Evolutionary conservation across 2,329 filamentous ascomycete species (phyloP).

Genomic region (Trichoderma sp.): DNA sequence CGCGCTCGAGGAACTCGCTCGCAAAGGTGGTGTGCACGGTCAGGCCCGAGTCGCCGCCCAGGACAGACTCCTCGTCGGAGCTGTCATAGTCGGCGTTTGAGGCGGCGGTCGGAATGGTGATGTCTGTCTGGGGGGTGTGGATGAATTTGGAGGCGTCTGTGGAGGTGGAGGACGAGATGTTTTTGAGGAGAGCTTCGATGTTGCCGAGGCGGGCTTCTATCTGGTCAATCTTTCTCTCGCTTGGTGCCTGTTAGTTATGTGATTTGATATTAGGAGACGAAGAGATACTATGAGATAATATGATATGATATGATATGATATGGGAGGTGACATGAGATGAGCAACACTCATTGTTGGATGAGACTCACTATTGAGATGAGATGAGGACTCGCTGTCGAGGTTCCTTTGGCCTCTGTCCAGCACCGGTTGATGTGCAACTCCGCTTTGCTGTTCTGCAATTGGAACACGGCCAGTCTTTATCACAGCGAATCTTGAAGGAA

Average conservation of each 20-base stretch:
- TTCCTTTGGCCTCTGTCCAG: slow-evolving; percentile 54
- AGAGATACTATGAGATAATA: too few relatives aligned
- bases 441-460: slow-evolving; percentile 56
- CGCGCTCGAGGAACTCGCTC: slow-evolving; percentile 53
- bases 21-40: slow-evolving; percentile 53
- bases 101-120: slow-evolving; percentile 27
- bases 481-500: slow-evolving; percentile 52
- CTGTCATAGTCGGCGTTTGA: slow-evolving; percentile 39
- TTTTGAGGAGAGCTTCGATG: slow-evolving; percentile 45
- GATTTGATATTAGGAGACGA: too few relatives aligned
- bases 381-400: slow-evolving; percentile 56
- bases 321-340: neutral
- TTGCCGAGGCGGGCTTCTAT: slow-evolving; percentile 45
- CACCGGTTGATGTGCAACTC: slow-evolving; percentile 53
- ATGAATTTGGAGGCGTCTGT: slow-evolving; percentile 25
- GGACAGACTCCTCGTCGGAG: slow-evolving; percentile 41
- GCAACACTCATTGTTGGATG: neutral
- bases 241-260: slow-evolving; percentile 24
- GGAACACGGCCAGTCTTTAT: slow-evolving; percentile 57
- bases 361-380: slow-evolving; percentile 59
- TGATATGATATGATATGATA: too few relatives aligned
- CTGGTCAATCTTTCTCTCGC: slow-evolving; percentile 53
- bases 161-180: slow-evolving; percentile 33
- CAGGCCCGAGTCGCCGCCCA: slow-evolving; percentile 50
- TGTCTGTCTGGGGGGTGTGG: slow-evolving; percentile 29